These are phyloP conservation scores for Arabidopsis suecica DNA, from an alignment of 345 rosid species.

Conservation along the genomic window DNA sequence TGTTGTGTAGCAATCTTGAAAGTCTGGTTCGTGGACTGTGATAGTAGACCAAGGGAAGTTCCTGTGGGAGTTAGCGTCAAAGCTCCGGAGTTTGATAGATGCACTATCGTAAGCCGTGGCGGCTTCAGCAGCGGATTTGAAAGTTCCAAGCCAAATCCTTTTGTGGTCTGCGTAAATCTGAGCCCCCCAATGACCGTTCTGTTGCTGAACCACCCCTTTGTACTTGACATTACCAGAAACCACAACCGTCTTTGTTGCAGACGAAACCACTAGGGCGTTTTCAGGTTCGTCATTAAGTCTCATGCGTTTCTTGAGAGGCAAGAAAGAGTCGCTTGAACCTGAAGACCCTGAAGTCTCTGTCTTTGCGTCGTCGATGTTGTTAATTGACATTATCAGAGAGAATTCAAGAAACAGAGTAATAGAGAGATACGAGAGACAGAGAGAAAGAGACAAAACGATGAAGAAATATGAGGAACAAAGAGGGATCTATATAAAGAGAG, in stretches of 20 bases:
- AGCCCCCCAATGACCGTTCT: conserved; percentile 64
- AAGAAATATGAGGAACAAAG: background rate
- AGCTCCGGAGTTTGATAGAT: conserved; percentile 49
- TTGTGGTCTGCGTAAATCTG: conserved; percentile 59
- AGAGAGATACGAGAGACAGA: background rate
- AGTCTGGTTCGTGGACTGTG: conserved; percentile 55
- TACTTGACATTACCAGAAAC: conserved; percentile 35
- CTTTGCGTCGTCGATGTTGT: background rate
- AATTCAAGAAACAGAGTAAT: background rate
- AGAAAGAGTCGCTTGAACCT: background rate
- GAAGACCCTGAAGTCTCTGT: conserved; percentile 5
- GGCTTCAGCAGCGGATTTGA: conserved; percentile 58
- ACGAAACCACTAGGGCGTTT: background rate
- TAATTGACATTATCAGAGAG: conserved; percentile 9
- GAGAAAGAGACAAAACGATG: background rate
- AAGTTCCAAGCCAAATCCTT: conserved; percentile 78
- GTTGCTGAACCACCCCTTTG: conserved; percentile 63
- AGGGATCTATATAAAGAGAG: background rate
- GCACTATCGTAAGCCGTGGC: conserved; percentile 70
- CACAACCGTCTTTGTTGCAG: background rate
- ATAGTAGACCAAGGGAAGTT: conserved; percentile 60
- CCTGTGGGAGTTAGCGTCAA: conserved; percentile 55
- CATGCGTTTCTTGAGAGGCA: conserved; percentile 38
- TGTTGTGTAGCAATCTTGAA: conserved; percentile 46
- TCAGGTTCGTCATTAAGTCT: background rate